These are phyloP conservation scores for Sordaria brevicollis DNA, from an alignment of 495 filamentous ascomycete species.

Conservation along the genomic window DNA sequence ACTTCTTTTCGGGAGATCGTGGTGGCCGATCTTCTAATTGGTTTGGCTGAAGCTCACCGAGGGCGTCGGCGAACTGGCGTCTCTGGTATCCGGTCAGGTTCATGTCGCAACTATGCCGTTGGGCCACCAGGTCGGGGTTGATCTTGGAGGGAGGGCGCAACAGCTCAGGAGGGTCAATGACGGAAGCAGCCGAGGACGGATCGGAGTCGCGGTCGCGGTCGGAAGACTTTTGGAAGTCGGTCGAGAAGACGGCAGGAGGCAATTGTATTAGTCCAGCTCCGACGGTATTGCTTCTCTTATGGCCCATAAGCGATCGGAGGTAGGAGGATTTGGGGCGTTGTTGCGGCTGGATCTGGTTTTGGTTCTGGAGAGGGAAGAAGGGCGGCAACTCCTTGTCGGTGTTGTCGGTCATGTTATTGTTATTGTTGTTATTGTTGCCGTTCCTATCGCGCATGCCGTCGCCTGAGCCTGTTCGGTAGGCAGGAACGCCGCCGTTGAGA, in stretches of 20 bases:
- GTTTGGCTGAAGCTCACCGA: conserved; percentile 42
- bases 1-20: conserved; percentile 43
- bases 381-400: background rate
- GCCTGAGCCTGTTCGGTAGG: background rate
- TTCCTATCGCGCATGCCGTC: background rate
- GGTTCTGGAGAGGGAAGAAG: background rate
- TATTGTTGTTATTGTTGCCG: background rate
- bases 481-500: conserved; percentile 3
- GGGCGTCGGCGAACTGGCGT: conserved; percentile 26
- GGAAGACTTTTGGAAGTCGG: background rate
- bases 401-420: background rate
- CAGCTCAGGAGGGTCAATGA: background rate
- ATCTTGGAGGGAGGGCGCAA: background rate
- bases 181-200: background rate
- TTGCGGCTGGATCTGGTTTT: conserved; percentile 10
- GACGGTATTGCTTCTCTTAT: conserved; percentile 40
- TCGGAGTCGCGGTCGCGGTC: background rate
- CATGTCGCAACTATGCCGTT: conserved; percentile 4
- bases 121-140: conserved; percentile 9
- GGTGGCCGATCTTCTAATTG: conserved; percentile 25
- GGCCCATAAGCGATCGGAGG: conserved; percentile 45
- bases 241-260: conserved; percentile 17
- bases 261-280: conserved; percentile 20
- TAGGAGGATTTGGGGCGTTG: conserved; percentile 48
- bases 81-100: conserved; percentile 17